phyloP scores from a whole-genome alignment of 1,284 basidiomycete species.

The Boletus smithii region DNA sequence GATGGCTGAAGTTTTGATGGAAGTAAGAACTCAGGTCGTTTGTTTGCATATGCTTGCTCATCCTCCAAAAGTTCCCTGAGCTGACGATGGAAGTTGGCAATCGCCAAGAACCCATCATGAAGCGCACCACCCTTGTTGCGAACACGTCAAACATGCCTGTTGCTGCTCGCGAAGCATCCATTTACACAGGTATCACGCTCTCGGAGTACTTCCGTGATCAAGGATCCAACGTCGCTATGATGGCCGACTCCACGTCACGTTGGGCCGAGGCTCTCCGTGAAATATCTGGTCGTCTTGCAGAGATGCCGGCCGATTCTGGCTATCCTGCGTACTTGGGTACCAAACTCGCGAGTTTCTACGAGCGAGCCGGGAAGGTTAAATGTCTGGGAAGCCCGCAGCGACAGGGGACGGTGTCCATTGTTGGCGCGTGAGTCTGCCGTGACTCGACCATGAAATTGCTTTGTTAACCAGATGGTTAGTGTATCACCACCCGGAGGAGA shows the following conservation, averaged over 20 bases:
- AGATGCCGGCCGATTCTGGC: constrained; percentile 99
- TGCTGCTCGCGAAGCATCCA: constrained; percentile 98
- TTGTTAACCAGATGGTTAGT: constrained; percentile 40
- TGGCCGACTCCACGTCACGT: constrained; percentile 99
- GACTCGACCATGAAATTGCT: neutral
- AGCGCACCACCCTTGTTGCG: constrained; percentile 97
- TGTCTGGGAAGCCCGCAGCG: constrained; percentile 90
- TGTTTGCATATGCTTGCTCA: constrained; percentile 7
- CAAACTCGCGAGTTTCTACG: constrained; percentile 97
- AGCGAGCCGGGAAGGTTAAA: constrained; percentile 96
- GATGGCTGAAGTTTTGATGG: constrained; percentile 99
- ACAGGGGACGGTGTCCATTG: constrained; percentile 94
- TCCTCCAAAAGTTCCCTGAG: constrained; percentile 77
- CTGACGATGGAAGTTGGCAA: constrained; percentile 88
- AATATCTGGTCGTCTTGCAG: constrained; percentile 97
- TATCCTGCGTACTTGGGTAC: constrained; percentile 98
- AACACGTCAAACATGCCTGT: constrained; percentile 99
- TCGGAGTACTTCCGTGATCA: constrained; percentile 99
- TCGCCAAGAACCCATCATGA: constrained; percentile 99
- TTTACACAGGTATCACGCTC: constrained; percentile 99
- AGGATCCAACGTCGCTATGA: constrained; percentile 98
- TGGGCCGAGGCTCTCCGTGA: constrained; percentile 99
- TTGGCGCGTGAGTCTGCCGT: constrained; percentile 81
- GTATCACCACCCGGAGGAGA: constrained; percentile 99
- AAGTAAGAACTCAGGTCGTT: constrained; percentile 46